phyloP scores from a whole-genome alignment of 179 eudicot species.

The Amaranthus tricolor region DNA sequence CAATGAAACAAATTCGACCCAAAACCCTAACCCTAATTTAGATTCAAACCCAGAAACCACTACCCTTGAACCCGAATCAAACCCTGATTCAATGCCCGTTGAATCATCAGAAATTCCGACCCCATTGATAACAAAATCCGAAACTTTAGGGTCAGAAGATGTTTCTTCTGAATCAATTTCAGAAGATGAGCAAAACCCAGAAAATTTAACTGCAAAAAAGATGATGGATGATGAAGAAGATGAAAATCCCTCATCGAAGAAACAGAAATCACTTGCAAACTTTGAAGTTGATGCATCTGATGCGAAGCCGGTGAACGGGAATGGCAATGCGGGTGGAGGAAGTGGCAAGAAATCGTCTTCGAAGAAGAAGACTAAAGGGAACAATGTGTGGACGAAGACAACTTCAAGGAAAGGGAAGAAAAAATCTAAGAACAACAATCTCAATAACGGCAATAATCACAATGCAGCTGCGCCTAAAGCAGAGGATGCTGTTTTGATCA shows the following conservation, averaged over 20 bases:
- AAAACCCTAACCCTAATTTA: neutral
- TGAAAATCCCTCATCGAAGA: constrained; percentile 33
- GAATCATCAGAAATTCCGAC: constrained; percentile 19
- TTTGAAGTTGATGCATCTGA: constrained; percentile 11
- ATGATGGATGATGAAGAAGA: constrained; percentile 38
- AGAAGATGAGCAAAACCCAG: constrained; percentile 29
- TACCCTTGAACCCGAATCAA: constrained; percentile 1
- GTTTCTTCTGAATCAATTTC: constrained; percentile 42
- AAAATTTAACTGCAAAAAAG: constrained; percentile 28
- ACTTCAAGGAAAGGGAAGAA: constrained; percentile 67
- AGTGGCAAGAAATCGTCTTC: constrained; percentile 21
- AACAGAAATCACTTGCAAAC: constrained; percentile 39
- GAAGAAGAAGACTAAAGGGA: constrained; percentile 31
- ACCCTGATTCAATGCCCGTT: constrained; percentile 12
- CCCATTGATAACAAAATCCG: constrained; percentile 24
- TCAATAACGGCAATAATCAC: constrained; percentile 24
- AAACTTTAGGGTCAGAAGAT: constrained; percentile 43
- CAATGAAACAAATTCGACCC: neutral
- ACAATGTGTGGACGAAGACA: constrained; percentile 66
- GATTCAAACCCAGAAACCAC: constrained; percentile 11
- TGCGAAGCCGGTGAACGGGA: neutral
- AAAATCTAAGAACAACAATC: constrained; percentile 40
- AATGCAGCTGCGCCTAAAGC: constrained; percentile 18
- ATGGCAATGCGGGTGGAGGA: constrained; percentile 4
- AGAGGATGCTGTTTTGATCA: constrained; percentile 50